Percentiles rank a stretch among this genome's conserved stretches.
These are phyloP conservation scores for Sphagnum contortum DNA, from an alignment of 225 moss, liverwort and hornwort species.

Conservation along the genomic window DNA sequence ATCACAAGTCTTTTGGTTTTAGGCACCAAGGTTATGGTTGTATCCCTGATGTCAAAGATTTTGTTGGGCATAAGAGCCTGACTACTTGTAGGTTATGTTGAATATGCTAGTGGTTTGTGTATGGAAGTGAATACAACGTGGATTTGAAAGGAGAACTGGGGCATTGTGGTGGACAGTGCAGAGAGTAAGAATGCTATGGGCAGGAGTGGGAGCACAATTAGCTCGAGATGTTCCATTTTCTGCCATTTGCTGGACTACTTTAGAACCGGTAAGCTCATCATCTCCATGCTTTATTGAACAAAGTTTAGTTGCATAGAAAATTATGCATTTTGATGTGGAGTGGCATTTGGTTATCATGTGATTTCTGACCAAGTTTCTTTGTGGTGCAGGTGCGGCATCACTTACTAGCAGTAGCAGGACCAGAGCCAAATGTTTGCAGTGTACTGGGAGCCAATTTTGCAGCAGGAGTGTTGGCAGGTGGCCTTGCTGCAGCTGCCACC, in stretches of 20 bases:
- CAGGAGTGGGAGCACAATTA: constrained; percentile 92
- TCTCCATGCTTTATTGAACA: no score
- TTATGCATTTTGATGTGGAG: no score
- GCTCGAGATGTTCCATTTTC: constrained; percentile 96
- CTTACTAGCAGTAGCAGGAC: constrained; percentile 53
- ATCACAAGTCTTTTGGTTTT: no score
- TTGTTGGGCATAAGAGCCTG: no score
- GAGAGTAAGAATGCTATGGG: constrained; percentile 74
- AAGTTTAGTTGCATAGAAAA: not conserved
- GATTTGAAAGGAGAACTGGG: no score
- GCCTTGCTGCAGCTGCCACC: constrained; percentile 85
- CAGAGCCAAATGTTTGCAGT: constrained; percentile 55
- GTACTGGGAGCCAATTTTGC: constrained; percentile 83
- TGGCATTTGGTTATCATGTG: no score
- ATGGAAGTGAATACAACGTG: no score
- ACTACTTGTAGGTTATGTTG: no score
- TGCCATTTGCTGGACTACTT: constrained; percentile 89
- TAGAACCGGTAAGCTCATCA: constrained; percentile 73
- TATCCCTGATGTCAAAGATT: no score
- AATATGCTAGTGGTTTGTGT: no score
- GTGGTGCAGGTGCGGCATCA: constrained; percentile 54
- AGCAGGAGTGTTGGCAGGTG: constrained; percentile 81
- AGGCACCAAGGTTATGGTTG: no score
- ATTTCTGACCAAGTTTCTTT: no score
- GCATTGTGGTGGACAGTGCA: constrained; percentile 34